phyloP scores from a whole-genome alignment of 768 basidiomycete species.

The Sistotremastrum niveocremeum region DNA sequence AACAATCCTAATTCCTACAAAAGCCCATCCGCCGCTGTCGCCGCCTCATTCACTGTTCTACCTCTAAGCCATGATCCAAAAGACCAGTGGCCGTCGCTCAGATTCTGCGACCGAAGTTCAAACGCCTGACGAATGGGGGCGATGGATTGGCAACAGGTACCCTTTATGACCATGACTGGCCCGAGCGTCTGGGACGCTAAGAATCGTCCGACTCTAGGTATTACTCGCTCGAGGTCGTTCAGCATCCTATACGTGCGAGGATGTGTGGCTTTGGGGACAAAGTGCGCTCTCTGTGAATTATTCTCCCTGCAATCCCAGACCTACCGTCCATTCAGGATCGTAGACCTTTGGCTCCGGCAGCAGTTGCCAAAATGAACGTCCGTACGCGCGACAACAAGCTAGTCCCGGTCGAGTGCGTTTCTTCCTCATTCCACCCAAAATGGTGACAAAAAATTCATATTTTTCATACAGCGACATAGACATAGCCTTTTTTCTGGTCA shows the following conservation, averaged over 20 bases:
- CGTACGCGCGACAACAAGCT: constrained; percentile 49
- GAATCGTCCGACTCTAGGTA: constrained; percentile 29
- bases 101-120: constrained; percentile 15
- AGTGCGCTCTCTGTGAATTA: constrained; percentile 28
- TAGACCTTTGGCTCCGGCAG: constrained; percentile 82
- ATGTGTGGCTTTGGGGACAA: constrained; percentile 98
- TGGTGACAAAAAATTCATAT: constrained; percentile 1
- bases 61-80: constrained; percentile 45
- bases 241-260: constrained; percentile 79
- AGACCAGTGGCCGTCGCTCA: constrained; percentile 33
- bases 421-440: not conserved
- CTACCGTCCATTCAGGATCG: constrained; percentile 49
- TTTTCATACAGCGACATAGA: constrained; percentile 54
- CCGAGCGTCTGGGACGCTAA: not conserved
- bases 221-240: constrained; percentile 75
- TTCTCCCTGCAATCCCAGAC: constrained; percentile 2
- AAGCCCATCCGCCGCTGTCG: constrained; percentile 7
- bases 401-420: constrained; percentile 64
- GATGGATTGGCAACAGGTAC: constrained; percentile 52
- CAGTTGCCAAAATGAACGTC: constrained; percentile 74
- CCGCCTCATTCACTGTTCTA: not conserved
- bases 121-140: constrained; percentile 52
- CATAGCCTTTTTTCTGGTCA: constrained; percentile 77
- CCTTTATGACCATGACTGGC: not conserved
- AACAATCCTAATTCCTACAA: not conserved